phyloP scores from a whole-genome alignment of 2,329 filamentous ascomycete species.

The Akanthomyces lecanii region DNA sequence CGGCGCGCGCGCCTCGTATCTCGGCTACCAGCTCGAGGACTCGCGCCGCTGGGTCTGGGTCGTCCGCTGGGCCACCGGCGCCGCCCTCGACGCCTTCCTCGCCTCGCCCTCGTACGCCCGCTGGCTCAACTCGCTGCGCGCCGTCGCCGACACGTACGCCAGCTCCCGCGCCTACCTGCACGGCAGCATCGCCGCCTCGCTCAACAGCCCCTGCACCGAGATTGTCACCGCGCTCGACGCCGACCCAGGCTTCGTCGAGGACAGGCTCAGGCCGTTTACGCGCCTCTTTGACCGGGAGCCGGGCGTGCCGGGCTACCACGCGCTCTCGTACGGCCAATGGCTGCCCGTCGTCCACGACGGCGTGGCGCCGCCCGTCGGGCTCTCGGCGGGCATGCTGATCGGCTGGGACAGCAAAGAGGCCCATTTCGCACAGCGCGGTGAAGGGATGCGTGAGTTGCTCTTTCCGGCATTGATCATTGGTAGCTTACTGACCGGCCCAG shows the following conservation, averaged over 20 bases:
- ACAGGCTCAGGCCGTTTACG: conserved; percentile 29
- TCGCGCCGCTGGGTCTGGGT: conserved; percentile 30
- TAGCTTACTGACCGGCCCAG: background rate
- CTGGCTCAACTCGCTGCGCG: conserved; percentile 35
- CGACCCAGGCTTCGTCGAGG: conserved; percentile 29
- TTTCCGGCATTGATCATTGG: background rate
- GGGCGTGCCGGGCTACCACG: conserved; percentile 28
- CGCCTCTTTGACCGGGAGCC: conserved; percentile 22
- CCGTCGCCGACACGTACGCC: conserved; percentile 25
- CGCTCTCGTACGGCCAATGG: conserved; percentile 32
- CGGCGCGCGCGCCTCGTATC: conserved; percentile 31
- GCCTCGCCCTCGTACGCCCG: conserved; percentile 37
- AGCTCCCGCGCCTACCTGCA: conserved; percentile 24
- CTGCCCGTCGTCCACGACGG: conserved; percentile 27
- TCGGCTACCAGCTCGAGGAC: conserved; percentile 33
- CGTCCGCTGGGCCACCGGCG: conserved; percentile 32
- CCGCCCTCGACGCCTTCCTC: conserved; percentile 36
- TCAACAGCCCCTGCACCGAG: conserved; percentile 37
- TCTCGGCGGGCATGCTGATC: conserved; percentile 31
- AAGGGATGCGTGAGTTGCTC: conserved; percentile 27
- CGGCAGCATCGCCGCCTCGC: conserved; percentile 24
- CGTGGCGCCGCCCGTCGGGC: conserved; percentile 27
- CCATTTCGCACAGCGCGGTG: conserved; percentile 31
- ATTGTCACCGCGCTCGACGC: conserved; percentile 33
- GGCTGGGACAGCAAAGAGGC: conserved; percentile 39